A percentile compares a stretch with the other conserved stretches of the same genome.
phyloP scores from a whole-genome alignment of 306 rosid genomes.

The Ammopiptanthus mongolicus region DNA sequence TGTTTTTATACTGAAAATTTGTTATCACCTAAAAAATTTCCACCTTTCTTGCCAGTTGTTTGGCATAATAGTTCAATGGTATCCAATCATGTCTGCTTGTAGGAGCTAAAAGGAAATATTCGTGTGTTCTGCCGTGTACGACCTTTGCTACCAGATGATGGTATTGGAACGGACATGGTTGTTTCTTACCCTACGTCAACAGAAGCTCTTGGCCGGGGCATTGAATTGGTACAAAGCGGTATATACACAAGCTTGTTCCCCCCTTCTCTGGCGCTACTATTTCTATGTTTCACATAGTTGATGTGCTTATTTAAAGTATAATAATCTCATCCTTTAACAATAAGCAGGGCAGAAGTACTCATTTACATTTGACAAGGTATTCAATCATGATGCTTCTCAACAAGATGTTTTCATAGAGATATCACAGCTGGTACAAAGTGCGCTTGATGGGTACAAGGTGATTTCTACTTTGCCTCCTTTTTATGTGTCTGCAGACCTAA shows the following conservation, averaged over 20 bases:
- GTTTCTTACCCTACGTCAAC: slow-evolving; percentile 76
- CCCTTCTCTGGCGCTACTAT: background rate
- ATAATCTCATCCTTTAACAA: slow-evolving; percentile 1
- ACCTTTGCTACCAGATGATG: slow-evolving; percentile 80
- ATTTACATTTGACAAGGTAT: slow-evolving; percentile 94
- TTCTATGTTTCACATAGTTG: background rate
- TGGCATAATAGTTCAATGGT: background rate
- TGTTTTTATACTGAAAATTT: background rate
- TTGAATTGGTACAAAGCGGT: slow-evolving; percentile 77
- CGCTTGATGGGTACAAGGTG: slow-evolving; percentile 98
- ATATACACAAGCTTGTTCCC: background rate
- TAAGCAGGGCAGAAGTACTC: slow-evolving; percentile 71
- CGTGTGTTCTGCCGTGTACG: slow-evolving; percentile 95
- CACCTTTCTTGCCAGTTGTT: background rate
- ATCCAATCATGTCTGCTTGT: background rate
- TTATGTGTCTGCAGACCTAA: background rate
- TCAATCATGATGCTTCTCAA: slow-evolving; percentile 75
- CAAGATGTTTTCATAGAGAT: slow-evolving; percentile 79
- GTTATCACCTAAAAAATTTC: background rate
- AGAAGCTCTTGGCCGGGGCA: slow-evolving; percentile 74
- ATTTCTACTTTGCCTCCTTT: background rate
- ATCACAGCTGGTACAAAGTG: slow-evolving; percentile 93
- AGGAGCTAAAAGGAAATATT: slow-evolving; percentile 96
- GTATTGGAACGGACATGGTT: slow-evolving; percentile 51
- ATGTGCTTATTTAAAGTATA: background rate